Percentiles rank a stretch among this genome's conserved stretches.
These are phyloP conservation scores for Scolecobasidium constrictum DNA, from an alignment of 2,329 filamentous ascomycete species.

Conservation along the genomic window DNA sequence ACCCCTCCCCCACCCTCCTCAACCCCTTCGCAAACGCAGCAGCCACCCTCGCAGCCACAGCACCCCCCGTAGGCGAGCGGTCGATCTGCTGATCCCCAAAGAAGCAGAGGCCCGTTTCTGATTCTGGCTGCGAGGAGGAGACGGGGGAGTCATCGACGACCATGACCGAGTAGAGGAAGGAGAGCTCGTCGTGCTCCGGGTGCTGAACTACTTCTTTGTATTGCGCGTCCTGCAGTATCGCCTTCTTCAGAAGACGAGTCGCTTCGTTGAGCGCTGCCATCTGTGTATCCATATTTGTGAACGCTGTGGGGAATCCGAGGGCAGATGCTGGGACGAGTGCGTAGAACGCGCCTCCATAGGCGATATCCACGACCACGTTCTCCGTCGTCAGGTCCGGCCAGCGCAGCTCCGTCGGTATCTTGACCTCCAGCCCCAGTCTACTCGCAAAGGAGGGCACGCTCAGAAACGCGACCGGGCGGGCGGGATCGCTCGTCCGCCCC, in stretches of 20 bases:
- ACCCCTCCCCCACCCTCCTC: slow-evolving; percentile 11
- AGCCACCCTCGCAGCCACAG: slow-evolving; percentile 21
- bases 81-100: slow-evolving; percentile 39
- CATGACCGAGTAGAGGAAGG: slow-evolving; percentile 32
- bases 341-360: slow-evolving; percentile 37
- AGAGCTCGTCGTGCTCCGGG: slow-evolving; percentile 22
- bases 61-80: slow-evolving; percentile 26
- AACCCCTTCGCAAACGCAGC: slow-evolving; percentile 13
- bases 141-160: slow-evolving; percentile 20
- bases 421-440: slow-evolving; percentile 20
- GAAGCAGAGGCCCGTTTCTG: slow-evolving; percentile 21
- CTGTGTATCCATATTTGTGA: slow-evolving; percentile 15
- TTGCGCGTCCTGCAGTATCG: slow-evolving; percentile 14
- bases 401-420: slow-evolving; percentile 18
- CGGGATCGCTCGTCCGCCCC: slow-evolving; percentile 23
- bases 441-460: slow-evolving; percentile 32
- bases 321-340: slow-evolving; percentile 25
- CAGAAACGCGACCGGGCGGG: slow-evolving; percentile 29
- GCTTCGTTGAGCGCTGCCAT: slow-evolving; percentile 21
- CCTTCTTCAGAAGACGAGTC: slow-evolving; percentile 23
- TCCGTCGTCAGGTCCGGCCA: slow-evolving; percentile 28
- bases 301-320: slow-evolving; percentile 26
- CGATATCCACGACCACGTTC: slow-evolving; percentile 23
- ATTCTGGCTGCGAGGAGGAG: not conserved
- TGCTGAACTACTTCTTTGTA: slow-evolving; percentile 18